A percentile compares a stretch with the other conserved stretches of the same genome.
These are phyloP conservation scores for Dactylellina drechsleri DNA, from an alignment of 2,329 filamentous ascomycete species.

Conservation along the genomic window DNA sequence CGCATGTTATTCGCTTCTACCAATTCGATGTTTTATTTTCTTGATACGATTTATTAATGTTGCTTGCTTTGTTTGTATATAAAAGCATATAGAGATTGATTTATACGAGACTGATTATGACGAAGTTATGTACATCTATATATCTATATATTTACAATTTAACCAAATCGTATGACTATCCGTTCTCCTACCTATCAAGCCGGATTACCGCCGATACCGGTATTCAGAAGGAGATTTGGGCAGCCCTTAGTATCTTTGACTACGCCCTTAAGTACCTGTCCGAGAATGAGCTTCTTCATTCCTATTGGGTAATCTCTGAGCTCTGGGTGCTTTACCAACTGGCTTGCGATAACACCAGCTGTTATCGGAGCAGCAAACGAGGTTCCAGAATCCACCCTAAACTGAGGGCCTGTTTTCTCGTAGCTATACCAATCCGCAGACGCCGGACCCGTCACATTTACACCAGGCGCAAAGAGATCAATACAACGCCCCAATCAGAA, in stretches of 20 bases:
- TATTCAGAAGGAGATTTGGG: constrained; percentile 9
- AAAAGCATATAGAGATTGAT: background rate
- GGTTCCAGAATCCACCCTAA: background rate
- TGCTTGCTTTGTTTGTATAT: background rate
- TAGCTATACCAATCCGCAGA: background rate
- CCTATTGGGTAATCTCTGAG: constrained; percentile 4
- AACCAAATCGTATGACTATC: too few relatives aligned
- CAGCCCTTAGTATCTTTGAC: constrained; percentile 12
- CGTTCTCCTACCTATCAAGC: too few relatives aligned
- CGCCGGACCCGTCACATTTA: constrained; percentile 13
- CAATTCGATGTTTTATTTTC: too few relatives aligned
- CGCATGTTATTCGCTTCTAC: too few relatives aligned
- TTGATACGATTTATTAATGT: too few relatives aligned
- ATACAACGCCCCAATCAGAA: constrained; percentile 15
- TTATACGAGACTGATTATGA: too few relatives aligned
- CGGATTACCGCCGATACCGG: background rate
- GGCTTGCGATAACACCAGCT: constrained; percentile 15
- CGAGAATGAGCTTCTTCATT: constrained; percentile 23
- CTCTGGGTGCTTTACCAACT: constrained; percentile 10
- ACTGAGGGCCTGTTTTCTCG: background rate
- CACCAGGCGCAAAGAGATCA: constrained; percentile 17
- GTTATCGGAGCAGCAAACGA: constrained; percentile 7
- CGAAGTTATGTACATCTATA: too few relatives aligned
- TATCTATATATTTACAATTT: too few relatives aligned
- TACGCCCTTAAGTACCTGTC: constrained; percentile 4